Base-by-base conservation (phyloP, 148 eudicot genomes). In the Diospyros lotus region DNA sequence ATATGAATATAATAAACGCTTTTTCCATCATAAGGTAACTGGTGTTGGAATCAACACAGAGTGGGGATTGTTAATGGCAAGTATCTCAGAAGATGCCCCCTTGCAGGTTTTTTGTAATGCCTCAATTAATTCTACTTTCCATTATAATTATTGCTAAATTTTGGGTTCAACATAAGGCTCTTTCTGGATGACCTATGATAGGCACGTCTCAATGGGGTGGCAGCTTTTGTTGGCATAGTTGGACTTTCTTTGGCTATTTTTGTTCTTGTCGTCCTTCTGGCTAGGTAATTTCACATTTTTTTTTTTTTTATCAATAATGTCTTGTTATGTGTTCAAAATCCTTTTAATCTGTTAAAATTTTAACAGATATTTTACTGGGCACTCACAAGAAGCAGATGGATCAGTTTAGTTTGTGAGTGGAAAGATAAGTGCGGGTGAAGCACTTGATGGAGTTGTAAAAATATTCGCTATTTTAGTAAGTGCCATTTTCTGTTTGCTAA, bases 21-120 rank as follows among this genome's bases (percentile, higher is more conserved):
- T 38, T 63, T 56, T 6, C 44, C 55, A 7, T 71, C 60, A 78
- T 46, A 73, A 94, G 98, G 97, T 94, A 43, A 94, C 98, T 72
- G 91, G 92, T 81, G 98, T 94, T 54, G 98, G 98, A 80, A 91
- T 94, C 60, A 94, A 94, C 78, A 94, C 98, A 13, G 98, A 94
- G 65, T 94, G 97, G 97, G 98, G 98, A 80, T 82, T 94, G 77
- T 77, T 94, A 79, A 94, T 94, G 98, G 97, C 98, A 14, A 91
- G 95, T 81, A 90, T 94, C 72, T 86, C 93, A 38, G 98, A 94
- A 78, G 98, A 94, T 77, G 91, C 98, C 68, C 98, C 98, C 54
- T 82, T 94, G 83, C 98, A 91, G 97, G 98, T 58, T 59, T 64
- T 51, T 28, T 54, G 45, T 73, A 65, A 10, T 60, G 52, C 72